Base-by-base conservation (phyloP, 2,329 filamentous ascomycete species). In the Ceratocystis cacaofunesta region DNA sequence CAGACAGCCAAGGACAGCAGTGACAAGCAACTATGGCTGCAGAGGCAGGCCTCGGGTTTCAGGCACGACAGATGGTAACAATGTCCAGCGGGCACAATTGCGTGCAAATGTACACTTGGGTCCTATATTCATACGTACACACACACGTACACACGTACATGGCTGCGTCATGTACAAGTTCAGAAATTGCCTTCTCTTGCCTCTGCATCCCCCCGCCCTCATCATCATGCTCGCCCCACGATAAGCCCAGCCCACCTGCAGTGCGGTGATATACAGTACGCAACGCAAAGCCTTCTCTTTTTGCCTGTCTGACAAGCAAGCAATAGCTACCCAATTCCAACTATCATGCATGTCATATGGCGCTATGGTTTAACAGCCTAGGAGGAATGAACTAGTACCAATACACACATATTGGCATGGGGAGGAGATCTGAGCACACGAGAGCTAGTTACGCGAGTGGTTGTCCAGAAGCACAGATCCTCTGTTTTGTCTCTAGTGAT, bases 341-440 rank as follows among this genome's bases (percentile, higher is more conserved):
- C 17, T 15, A 48, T 6, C 44, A 41, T 41, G 36, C 36, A 41
- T 41, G 36, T 41, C 36, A 41, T 41, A 15, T 41, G 36, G 36
- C 36, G 36, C 36, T 41, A 41, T 41, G 36, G 36, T 41, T 41
- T 4, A 41, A 41, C 36, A 41, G 12, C 36, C 48, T 28, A 30
- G 19, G 10, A 41, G 43, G 17, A 41, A 25, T 12, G 4, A 10
- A 57, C 48, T 32, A 28, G 50, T 22, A 55, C 17, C 55, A 36
- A 58, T 32, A 58, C 55, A 36, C 55, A 32, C 30, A 19, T 17
- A 58, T 58, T 58, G 55, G 25, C 7, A 41, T 41, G 36, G 36
- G 36, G 25, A 58, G 25, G 55, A 22, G 55, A 58, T 58, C 55
- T 58, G 55, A 58, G 55, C 55, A 58, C 55, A 41, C 36, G 36